Percentiles rank a stretch among this genome's conserved stretches.
phyloP scores from a whole-genome alignment of 495 filamentous ascomycete genomes.

The Trichoderma virens region DNA sequence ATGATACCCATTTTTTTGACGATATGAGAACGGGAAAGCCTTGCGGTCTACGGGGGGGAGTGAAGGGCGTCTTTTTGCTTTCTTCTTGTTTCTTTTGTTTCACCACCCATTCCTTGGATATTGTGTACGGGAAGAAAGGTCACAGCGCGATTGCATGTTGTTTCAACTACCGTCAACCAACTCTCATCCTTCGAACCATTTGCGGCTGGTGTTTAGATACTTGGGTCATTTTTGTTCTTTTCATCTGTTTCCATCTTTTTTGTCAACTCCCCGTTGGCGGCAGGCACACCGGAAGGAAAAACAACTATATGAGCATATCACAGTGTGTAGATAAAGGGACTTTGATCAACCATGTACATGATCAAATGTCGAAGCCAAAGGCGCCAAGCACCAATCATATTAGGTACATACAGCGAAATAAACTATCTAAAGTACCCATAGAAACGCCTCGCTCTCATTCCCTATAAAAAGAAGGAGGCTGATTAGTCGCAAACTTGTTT shows the following conservation, averaged over 20 bases:
- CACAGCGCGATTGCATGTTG: neutral
- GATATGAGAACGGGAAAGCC: slow-evolving; percentile 2
- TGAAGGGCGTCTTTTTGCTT: neutral
- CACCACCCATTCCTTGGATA: neutral
- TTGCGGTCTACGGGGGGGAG: neutral
- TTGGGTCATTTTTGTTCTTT: neutral
- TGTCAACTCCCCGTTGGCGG: neutral
- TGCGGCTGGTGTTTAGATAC: neutral
- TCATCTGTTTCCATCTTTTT: neutral
- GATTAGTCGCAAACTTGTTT: too few relatives aligned
- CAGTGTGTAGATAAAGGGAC: neutral
- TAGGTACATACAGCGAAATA: too few relatives aligned
- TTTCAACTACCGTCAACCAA: neutral
- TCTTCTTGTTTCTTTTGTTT: neutral
- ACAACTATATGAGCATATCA: neutral
- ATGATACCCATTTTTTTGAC: slow-evolving; percentile 9
- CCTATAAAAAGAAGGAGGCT: too few relatives aligned
- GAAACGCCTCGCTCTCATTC: too few relatives aligned
- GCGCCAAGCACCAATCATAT: too few relatives aligned
- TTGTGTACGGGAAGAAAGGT: neutral
- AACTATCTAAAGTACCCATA: too few relatives aligned
- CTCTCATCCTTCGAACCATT: neutral
- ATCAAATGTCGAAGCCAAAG: neutral
- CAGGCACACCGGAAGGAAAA: neutral
- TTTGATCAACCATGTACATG: neutral